These are phyloP conservation scores for Baudoinia panamericana DNA, from an alignment of 495 filamentous ascomycete genomes.

Conservation along the genomic window DNA sequence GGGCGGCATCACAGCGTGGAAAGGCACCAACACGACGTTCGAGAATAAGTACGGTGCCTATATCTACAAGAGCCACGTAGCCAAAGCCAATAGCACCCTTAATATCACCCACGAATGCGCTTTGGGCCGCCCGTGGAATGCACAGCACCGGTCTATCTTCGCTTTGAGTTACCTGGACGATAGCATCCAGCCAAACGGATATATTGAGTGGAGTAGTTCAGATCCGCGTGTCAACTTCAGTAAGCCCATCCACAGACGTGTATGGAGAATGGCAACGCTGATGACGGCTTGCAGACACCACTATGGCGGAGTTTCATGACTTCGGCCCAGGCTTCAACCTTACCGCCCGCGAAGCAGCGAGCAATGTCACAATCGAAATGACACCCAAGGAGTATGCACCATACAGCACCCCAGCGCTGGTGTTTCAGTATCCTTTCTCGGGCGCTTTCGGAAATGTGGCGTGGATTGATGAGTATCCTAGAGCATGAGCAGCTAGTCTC, in stretches of 20 bases:
- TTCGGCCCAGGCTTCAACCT: constrained; percentile 44
- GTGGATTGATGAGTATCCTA: constrained; percentile 39
- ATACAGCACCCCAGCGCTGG: constrained; percentile 38
- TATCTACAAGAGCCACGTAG: constrained; percentile 38
- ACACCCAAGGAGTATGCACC: constrained; percentile 27
- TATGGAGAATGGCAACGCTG: neutral
- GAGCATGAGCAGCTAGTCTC: too few relatives aligned
- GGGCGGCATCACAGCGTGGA: constrained; percentile 54
- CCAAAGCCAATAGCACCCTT: constrained; percentile 40
- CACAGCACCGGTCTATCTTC: constrained; percentile 41
- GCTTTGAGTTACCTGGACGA: constrained; percentile 39
- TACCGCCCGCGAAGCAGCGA: constrained; percentile 31
- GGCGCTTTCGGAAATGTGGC: constrained; percentile 36
- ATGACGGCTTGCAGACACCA: constrained; percentile 24
- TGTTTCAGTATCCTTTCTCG: constrained; percentile 37
- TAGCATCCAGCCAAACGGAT: constrained; percentile 39
- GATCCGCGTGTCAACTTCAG: constrained; percentile 30
- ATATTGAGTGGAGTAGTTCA: constrained; percentile 40
- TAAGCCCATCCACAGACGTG: neutral
- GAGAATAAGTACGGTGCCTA: constrained; percentile 51
- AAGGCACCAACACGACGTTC: constrained; percentile 50
- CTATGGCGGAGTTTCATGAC: constrained; percentile 43
- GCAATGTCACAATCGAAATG: constrained; percentile 35
- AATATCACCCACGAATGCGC: constrained; percentile 39
- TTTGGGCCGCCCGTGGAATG: constrained; percentile 48